These are phyloP conservation scores for Byssoonygena ceratinophila DNA, from an alignment of 2,329 filamentous ascomycete genomes.

Conservation along the genomic window DNA sequence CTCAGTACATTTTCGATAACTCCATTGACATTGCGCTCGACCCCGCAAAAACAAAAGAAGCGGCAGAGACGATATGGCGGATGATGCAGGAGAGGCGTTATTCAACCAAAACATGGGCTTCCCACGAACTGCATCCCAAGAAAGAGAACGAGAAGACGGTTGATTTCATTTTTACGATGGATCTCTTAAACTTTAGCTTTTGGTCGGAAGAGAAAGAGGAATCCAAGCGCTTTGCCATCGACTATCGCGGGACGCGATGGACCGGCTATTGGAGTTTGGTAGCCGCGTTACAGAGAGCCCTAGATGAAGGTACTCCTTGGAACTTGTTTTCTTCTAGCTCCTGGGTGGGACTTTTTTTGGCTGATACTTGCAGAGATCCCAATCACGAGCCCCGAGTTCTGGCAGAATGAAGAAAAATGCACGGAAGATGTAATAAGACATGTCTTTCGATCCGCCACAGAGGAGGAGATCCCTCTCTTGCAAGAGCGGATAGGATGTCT, in stretches of 20 bases:
- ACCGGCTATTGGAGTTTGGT: conserved; percentile 95
- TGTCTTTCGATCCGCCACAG: conserved; percentile 76
- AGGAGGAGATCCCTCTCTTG: conserved; percentile 78
- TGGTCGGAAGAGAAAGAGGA: conserved; percentile 66
- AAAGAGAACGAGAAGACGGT: conserved; percentile 67
- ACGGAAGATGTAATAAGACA: conserved; percentile 61
- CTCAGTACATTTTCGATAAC: conserved; percentile 83
- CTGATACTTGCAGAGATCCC: conserved; percentile 53
- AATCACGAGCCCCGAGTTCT: conserved; percentile 80
- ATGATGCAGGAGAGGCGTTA: conserved; percentile 78
- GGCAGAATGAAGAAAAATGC: conserved; percentile 66
- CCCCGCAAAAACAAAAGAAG: conserved; percentile 68
- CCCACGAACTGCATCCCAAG: conserved; percentile 83
- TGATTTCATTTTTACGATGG: conserved; percentile 95
- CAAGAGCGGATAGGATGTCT: conserved; percentile 67
- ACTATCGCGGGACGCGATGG: conserved; percentile 71
- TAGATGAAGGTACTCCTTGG: conserved; percentile 61
- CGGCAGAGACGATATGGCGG: conserved; percentile 65
- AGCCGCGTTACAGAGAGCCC: conserved; percentile 70
- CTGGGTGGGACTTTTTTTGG: conserved; percentile 7
- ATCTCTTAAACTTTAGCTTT: conserved; percentile 92
- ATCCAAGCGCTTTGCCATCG: conserved; percentile 63
- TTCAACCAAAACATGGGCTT: conserved; percentile 74
- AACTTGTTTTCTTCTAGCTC: not conserved
- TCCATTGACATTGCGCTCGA: conserved; percentile 85